phyloP scores from a whole-genome alignment of 2,329 filamentous ascomycete genomes.

The Dactylellina drechsleri region DNA sequence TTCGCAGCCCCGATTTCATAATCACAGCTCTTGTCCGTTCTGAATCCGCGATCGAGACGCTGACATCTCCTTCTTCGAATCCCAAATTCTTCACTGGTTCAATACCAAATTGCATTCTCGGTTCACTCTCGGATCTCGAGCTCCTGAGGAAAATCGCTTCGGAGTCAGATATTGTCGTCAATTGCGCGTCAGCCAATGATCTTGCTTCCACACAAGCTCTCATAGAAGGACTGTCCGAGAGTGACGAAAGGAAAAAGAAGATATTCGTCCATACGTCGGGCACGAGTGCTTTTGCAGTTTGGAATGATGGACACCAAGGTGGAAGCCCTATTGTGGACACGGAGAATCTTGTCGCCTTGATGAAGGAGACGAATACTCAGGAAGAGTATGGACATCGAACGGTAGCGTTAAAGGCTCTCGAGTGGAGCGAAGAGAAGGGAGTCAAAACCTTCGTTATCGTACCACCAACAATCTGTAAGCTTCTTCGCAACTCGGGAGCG shows the following conservation, averaged over 20 bases:
- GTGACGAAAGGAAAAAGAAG: conserved; percentile 26
- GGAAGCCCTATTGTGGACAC: conserved; percentile 28
- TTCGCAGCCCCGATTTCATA: conserved; percentile 36
- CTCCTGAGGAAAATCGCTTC: conserved; percentile 32
- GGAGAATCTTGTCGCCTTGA: conserved; percentile 22
- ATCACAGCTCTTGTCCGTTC: conserved; percentile 46
- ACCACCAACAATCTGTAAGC: conserved; percentile 43
- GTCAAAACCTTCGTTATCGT: conserved; percentile 32
- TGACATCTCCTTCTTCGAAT: conserved; percentile 42
- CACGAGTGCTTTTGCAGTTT: conserved; percentile 36
- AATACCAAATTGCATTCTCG: conserved; percentile 29
- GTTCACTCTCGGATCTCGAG: conserved; percentile 29
- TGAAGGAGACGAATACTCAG: conserved; percentile 36
- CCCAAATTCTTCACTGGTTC: conserved; percentile 51
- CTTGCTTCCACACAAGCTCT: conserved; percentile 23
- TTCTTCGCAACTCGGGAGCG: not conserved
- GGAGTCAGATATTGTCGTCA: conserved; percentile 45
- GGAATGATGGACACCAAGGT: conserved; percentile 24
- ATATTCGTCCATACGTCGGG: conserved; percentile 48
- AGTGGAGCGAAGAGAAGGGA: conserved; percentile 22
- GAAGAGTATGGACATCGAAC: conserved; percentile 45
- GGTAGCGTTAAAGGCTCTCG: conserved; percentile 16
- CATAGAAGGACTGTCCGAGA: conserved; percentile 23
- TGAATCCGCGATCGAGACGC: conserved; percentile 37
- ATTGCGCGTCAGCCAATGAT: conserved; percentile 46